phyloP scores from a whole-genome alignment of 108 stramenopile species.

The Cyclostephanos invisitatus region DNA sequence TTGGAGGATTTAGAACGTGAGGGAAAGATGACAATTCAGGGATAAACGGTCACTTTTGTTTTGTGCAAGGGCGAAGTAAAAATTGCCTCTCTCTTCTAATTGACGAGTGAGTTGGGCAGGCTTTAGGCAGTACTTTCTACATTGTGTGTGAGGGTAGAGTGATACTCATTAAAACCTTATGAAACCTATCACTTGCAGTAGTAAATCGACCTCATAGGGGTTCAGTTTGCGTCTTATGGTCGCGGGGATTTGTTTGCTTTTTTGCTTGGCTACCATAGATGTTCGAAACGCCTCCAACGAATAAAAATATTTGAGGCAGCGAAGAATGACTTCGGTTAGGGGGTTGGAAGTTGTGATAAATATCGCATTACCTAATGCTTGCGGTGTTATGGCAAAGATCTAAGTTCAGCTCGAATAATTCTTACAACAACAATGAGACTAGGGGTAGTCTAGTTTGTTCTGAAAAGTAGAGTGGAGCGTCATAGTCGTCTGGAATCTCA shows the following conservation, averaged over 20 bases:
- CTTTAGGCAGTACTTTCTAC: too few relatives aligned
- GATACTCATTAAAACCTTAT: neutral
- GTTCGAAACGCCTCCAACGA: neutral
- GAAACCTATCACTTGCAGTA: neutral
- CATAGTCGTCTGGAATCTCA: neutral
- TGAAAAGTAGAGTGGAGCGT: neutral
- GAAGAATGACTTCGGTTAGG: neutral
- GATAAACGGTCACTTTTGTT: conserved; percentile 9
- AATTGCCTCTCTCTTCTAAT: neutral
- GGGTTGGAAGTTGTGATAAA: neutral
- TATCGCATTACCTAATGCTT: neutral
- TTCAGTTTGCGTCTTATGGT: neutral
- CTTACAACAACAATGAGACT: neutral
- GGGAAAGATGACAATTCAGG: conserved; percentile 54
- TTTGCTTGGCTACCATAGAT: neutral
- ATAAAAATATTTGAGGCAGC: neutral
- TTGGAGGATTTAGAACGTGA: conserved; percentile 86
- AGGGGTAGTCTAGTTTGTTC: neutral
- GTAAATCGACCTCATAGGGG: neutral
- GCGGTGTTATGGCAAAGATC: neutral
- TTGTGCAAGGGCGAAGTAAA: neutral
- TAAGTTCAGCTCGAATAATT: neutral
- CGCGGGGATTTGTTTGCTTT: neutral
- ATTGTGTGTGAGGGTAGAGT: too few relatives aligned
- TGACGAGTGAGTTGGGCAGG: neutral